Evolutionary conservation across 176 grass and related monocot species (phyloP).

Genomic region (Carex parvula): DNA sequence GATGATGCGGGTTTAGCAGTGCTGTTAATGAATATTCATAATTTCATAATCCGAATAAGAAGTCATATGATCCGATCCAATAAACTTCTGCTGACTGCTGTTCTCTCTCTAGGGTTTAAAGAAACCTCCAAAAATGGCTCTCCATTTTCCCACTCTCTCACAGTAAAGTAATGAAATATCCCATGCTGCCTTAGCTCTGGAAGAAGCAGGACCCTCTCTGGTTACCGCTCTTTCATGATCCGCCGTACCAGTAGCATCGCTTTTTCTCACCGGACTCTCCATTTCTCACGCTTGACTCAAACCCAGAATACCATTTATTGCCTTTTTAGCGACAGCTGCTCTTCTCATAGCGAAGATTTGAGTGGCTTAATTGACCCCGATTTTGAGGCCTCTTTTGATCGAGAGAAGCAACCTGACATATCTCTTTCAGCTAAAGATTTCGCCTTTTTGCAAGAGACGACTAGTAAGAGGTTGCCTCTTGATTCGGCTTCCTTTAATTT

Average conservation of each 20-base stretch:
- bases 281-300: background rate
- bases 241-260: slow-evolving; percentile 29
- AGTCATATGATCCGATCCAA: background rate
- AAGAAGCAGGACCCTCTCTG: background rate
- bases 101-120: slow-evolving; percentile 54
- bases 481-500: slow-evolving; percentile 16
- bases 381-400: slow-evolving; percentile 18
- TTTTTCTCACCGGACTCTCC: slow-evolving; percentile 20
- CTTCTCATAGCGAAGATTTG: slow-evolving; percentile 27
- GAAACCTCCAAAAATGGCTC: slow-evolving; percentile 2
- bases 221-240: slow-evolving; percentile 31
- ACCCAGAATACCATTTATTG: slow-evolving; percentile 23
- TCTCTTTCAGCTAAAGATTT: slow-evolving; percentile 59
- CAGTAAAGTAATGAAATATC: background rate
- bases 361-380: slow-evolving; percentile 35
- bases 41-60: background rate
- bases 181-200: background rate
- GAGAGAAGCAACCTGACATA: slow-evolving; percentile 25
- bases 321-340: slow-evolving; percentile 27
- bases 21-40: no score
- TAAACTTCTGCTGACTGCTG: background rate
- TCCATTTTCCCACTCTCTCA: slow-evolving; percentile 9
- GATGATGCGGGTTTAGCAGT: no score
- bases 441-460: slow-evolving; percentile 48
- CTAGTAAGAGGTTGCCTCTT: background rate